Base-by-base conservation (phyloP, 2,329 filamentous ascomycete species). In the Periconia sp. region DNA sequence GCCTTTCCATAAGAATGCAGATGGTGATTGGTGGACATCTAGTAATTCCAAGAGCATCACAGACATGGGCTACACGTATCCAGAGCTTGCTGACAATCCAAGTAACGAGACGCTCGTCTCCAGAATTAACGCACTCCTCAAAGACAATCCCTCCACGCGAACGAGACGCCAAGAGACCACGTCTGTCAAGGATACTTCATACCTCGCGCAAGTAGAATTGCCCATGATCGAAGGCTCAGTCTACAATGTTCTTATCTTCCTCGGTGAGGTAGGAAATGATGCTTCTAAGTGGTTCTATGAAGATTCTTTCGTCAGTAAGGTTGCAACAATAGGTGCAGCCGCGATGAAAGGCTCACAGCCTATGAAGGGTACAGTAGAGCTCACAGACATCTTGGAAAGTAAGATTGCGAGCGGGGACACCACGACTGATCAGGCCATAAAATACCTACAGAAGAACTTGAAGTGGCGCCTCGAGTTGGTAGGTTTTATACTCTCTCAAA, bases 11-110 rank as follows among this genome's bases (percentile, higher is more conserved):
- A 43, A 38, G 16, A 46, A 52, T 29, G 36, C 42, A 3, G 17
- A 11, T 4, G 54, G 52, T 12, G 40, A 42, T 11, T 60, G 52
- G 37, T 54, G 49, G 54, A 55, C 46, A 4, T 55, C 53, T 9
- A 31, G 39, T 7, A 26, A 29, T 24, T 37, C 39, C 25, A 31
- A 43, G 5, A 36, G 46, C 21, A 52, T 44, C 16, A 3, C 13
- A 1, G 28, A 38, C 11, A 18, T 59, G 24, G 48, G 52, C 13
- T 59, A 59, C 47, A 56, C 48, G 4, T 57, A 59, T 34, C 49
- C 49, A 1, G 56, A 59, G 18, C 39, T 59, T 17, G 16, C 30
- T 17, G 24, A 32, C 19, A 42, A 31, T 13, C 44, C 44, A 4
- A 18, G 11, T 13, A 54, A 53, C 21, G 37, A 38, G 8, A 53